Conservation (phyloP, 176 grass and related monocot species). For the Tillandsia fasciculata region DNA sequence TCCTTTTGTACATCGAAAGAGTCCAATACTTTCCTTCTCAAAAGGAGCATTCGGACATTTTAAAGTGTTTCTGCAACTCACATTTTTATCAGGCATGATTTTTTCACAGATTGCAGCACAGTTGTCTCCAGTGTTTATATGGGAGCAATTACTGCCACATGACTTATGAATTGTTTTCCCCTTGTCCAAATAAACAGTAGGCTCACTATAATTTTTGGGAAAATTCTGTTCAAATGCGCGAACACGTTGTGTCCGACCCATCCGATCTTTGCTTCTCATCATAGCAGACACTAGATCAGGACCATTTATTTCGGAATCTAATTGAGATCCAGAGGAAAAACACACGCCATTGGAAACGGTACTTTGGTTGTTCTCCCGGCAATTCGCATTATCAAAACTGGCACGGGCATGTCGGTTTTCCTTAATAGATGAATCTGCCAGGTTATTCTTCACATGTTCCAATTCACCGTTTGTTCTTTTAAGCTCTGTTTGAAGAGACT, state of each 20-base stretch:
- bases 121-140: slow-evolving; percentile 20
- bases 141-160: slow-evolving; percentile 35
- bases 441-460: slow-evolving; percentile 39
- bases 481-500: slow-evolving; percentile 45
- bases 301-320: slow-evolving; percentile 7
- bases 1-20: slow-evolving; percentile 13
- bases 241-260: slow-evolving; percentile 71
- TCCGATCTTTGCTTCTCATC: slow-evolving; percentile 59
- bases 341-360: slow-evolving; percentile 11
- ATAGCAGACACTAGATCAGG: slow-evolving; percentile 37
- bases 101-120: slow-evolving; percentile 24
- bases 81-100: slow-evolving; percentile 13
- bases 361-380: slow-evolving; percentile 15
- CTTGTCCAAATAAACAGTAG: slow-evolving; percentile 31
- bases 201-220: slow-evolving; percentile 19
- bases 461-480: slow-evolving; percentile 40
- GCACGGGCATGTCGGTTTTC: slow-evolving; percentile 16
- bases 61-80: slow-evolving; percentile 15
- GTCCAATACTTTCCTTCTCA: neutral
- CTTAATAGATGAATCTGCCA: slow-evolving; percentile 11
- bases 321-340: slow-evolving; percentile 21
- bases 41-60: slow-evolving; percentile 10
- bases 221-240: slow-evolving; percentile 53
- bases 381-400: slow-evolving; percentile 15
- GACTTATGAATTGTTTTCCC: slow-evolving; percentile 28